phyloP scores from a whole-genome alignment of 345 rosid genomes.

The Ceriops tagal region DNA sequence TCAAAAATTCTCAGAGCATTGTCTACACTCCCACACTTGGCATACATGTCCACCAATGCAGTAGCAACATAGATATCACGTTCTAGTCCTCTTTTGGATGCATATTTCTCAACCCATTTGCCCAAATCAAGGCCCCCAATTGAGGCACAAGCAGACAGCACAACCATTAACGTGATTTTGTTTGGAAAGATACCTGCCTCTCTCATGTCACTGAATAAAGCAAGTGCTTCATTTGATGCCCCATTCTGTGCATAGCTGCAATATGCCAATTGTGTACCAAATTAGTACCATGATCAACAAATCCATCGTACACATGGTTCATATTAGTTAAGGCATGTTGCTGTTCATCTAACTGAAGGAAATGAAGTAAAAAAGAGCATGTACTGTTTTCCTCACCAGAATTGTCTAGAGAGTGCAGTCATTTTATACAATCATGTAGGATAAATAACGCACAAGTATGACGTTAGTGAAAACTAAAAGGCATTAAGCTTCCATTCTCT shows the following conservation, averaged over 20 bases:
- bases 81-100: conserved; percentile 42
- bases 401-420: too few relatives aligned
- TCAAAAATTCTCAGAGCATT: conserved; percentile 67
- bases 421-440: too few relatives aligned
- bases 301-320: not conserved
- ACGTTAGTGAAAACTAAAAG: too few relatives aligned
- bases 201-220: conserved; percentile 52
- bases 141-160: conserved; percentile 74
- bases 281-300: not conserved
- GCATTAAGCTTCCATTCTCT: too few relatives aligned
- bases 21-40: conserved; percentile 73
- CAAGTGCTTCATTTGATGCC: conserved; percentile 61
- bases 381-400: too few relatives aligned
- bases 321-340: not conserved
- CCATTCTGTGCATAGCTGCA: conserved; percentile 82
- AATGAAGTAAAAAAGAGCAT: too few relatives aligned
- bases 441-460: too few relatives aligned
- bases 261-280: not conserved
- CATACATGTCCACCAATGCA: conserved; percentile 85
- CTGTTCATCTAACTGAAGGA: not conserved
- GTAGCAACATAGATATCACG: conserved; percentile 59
- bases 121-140: conserved; percentile 81
- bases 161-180: conserved; percentile 49
- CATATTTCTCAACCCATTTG: conserved; percentile 48
- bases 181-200: conserved; percentile 42